Evolutionary conservation across 257 asterid genomes (phyloP).

Genomic region (Penstemon davidsonii): DNA sequence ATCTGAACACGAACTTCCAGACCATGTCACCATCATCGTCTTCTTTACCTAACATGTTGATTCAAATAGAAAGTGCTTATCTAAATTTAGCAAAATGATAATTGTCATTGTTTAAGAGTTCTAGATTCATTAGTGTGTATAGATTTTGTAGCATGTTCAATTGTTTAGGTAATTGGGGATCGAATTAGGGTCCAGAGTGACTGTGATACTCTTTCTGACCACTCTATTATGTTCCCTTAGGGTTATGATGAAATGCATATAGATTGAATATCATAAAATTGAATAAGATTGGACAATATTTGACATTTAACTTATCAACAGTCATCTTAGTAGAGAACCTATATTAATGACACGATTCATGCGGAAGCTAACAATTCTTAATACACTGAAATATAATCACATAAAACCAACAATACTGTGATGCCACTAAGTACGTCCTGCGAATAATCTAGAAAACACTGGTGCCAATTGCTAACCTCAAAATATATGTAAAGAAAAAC

Average conservation of each 20-base stretch:
- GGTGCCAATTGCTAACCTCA: conserved; percentile 20
- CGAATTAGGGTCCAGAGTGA: no score
- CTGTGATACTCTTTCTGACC: no score
- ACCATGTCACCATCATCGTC: neutral
- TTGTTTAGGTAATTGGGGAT: no score
- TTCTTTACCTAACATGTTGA: neutral
- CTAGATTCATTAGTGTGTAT: no score
- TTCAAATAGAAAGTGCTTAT: conserved; percentile 4
- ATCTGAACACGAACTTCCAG: neutral
- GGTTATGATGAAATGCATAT: no score
- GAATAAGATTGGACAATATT: no score
- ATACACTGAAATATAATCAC: neutral
- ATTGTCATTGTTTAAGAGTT: no score
- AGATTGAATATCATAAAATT: no score
- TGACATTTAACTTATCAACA: neutral
- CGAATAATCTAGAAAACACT: neutral
- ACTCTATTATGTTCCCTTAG: no score
- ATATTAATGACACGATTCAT: conserved; percentile 3
- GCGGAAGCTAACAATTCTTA: conserved; percentile 24
- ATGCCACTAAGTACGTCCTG: neutral
- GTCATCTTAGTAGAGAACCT: conserved; percentile 8
- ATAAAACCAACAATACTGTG: conserved; percentile 17
- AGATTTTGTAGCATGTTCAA: no score
- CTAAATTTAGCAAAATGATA: neutral
- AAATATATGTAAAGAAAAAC: conserved; percentile 25